Conservation (phyloP, 2,329 filamentous ascomycete species). For the Sclerotinia spermophila region DNA sequence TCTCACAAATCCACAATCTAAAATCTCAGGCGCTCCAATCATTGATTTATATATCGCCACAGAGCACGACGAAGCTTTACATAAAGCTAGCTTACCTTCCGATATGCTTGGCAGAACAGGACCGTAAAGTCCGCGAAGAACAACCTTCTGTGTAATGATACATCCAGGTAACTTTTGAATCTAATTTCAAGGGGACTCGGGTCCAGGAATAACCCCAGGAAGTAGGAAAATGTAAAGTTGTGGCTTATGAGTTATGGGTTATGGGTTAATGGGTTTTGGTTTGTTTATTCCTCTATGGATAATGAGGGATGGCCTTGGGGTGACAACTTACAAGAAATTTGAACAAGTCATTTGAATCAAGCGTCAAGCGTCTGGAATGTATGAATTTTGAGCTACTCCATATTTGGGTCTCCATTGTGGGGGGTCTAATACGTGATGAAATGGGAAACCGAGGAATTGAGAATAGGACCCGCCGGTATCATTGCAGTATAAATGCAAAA, state of each 20-base stretch:
- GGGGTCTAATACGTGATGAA: conserved; percentile 6
- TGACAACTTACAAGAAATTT: not conserved
- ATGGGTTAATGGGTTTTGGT: not conserved
- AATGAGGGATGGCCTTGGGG: not conserved
- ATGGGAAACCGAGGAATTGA: not conserved
- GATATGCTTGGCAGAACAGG: not conserved
- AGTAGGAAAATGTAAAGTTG: not conserved
- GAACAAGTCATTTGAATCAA: not conserved
- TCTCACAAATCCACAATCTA: not conserved
- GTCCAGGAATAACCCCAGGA: conserved; percentile 12
- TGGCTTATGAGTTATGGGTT: not conserved
- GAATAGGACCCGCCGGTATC: not conserved
- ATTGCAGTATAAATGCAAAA: not conserved
- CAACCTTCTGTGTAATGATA: not conserved
- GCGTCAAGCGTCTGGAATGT: not conserved
- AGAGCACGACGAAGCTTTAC: not conserved
- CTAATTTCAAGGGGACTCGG: not conserved
- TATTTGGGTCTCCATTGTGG: conserved; percentile 4
- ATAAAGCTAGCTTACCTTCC: conserved; percentile 1
- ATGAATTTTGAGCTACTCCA: not conserved
- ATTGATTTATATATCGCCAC: not conserved
- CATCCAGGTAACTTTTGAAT: not conserved
- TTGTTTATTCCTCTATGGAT: not conserved
- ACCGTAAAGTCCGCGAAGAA: not conserved
- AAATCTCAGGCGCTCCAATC: conserved; percentile 15